These are phyloP conservation scores for Claviceps monticola DNA, from an alignment of 2,329 filamentous ascomycete species.

Conservation along the genomic window DNA sequence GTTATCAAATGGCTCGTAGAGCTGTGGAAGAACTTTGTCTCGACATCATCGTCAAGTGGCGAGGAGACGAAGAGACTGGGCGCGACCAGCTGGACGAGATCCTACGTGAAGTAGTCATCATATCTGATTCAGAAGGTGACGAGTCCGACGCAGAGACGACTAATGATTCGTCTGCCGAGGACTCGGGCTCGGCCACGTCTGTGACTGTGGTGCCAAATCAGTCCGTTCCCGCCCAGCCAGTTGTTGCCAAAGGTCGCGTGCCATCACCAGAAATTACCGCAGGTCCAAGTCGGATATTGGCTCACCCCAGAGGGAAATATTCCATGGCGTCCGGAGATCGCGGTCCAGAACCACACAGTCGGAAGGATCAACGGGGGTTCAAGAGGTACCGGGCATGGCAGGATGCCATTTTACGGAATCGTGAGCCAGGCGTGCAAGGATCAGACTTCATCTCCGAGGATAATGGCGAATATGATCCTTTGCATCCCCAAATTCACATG, in stretches of 20 bases:
- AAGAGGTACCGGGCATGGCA: constrained; percentile 33
- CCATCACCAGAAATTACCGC: constrained; percentile 2
- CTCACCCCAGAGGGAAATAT: constrained; percentile 9
- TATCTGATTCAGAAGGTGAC: constrained; percentile 44
- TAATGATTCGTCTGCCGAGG: constrained; percentile 19
- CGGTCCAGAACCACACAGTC: constrained; percentile 10
- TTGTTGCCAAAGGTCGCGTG: neutral
- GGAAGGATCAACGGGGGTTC: constrained; percentile 30
- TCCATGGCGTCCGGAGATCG: constrained; percentile 10
- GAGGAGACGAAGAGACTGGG: constrained; percentile 55
- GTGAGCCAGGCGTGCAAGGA: constrained; percentile 8
- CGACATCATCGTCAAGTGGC: constrained; percentile 56
- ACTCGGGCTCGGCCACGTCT: constrained; percentile 9
- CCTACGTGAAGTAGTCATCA: constrained; percentile 50
- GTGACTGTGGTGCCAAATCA: constrained; percentile 9
- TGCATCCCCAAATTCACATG: constrained; percentile 1
- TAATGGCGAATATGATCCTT: constrained; percentile 3
- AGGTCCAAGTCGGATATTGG: neutral
- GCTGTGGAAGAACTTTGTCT: constrained; percentile 47
- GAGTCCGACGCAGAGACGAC: constrained; percentile 24
- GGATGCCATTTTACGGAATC: constrained; percentile 22
- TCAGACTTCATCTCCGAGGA: constrained; percentile 9
- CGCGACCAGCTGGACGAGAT: constrained; percentile 55
- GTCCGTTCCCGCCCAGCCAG: neutral
- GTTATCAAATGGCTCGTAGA: constrained; percentile 45